Base-by-base conservation (phyloP, 208 protist species). In the Trypanosoma brucei region DNA sequence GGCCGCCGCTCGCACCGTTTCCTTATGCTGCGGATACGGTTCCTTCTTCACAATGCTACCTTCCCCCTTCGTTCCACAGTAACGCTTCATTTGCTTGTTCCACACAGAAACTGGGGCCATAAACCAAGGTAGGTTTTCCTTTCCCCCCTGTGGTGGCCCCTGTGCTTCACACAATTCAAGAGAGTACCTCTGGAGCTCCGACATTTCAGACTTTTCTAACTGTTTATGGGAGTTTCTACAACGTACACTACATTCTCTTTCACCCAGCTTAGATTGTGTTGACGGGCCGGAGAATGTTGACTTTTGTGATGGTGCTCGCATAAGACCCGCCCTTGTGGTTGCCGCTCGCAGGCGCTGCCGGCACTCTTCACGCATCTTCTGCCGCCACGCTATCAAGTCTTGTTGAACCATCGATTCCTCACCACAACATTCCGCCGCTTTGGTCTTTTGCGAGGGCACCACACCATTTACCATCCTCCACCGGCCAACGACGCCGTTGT, bases 351-450 rank as follows among this genome's bases (percentile, higher is more conserved):
- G 68, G 8, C 76, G 62, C 2, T 53, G 66, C 34, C 53, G 57
- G 3, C 76, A 63, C 52, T 77, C 76, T n/a, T 59, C 57, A 34
- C 76, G 66, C 76, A 82, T 82, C 5, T 72, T 38, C 5, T 44
- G 45, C 3, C 67, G 66, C 76, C 70, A 82, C 3, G 54, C 11
- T 36, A 45, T 8, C 1, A 82, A 55, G 49, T 78, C 68, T 1
- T 39, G 59, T 45, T 82, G 58, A 36, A 82, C 65, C 13, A 52
- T 58, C 42, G 44, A 22, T 22, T 22, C 22, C 22, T 22, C 22
- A 22, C 22, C 22, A 22, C 22, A 22, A 22, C 22, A 22, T 22
- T 22, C 22, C 22, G 22, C 22, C 22, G 22, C 22, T 22, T 22
- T 22, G 22, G 22, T 22, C 22, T 22, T 22, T 22, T 22, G 22